These are phyloP conservation scores for Cladosporium sp. DNA, from an alignment of 2,329 filamentous ascomycete species.

Conservation along the genomic window DNA sequence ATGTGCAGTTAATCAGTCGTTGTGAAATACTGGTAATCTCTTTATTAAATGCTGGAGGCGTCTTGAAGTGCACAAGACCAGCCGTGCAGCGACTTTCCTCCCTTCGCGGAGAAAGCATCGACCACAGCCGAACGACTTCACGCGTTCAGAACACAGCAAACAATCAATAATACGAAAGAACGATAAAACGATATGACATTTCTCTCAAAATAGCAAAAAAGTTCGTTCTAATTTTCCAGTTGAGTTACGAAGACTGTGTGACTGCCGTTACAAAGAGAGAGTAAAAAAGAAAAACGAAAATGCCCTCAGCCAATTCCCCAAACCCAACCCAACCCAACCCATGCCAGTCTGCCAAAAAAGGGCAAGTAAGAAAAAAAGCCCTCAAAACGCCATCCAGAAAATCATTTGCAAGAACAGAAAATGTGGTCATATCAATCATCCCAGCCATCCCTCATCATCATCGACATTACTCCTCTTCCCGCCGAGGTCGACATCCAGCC, in stretches of 20 bases:
- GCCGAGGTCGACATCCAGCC: conserved; percentile 23
- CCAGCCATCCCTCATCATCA: conserved; percentile 30
- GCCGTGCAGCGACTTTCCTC: no score
- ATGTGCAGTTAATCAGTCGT: no score
- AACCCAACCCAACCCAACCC: neutral
- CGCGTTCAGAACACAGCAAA: no score
- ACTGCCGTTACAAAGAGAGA: conserved; percentile 6
- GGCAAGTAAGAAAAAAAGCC: neutral
- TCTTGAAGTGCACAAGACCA: no score
- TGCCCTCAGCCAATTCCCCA: neutral
- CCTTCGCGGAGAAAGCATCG: no score
- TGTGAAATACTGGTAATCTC: no score
- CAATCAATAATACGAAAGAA: no score
- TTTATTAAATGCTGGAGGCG: no score
- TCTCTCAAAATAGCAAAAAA: neutral
- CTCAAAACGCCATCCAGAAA: neutral
- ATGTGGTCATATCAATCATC: conserved; percentile 17
- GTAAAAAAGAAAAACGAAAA: conserved; percentile 3
- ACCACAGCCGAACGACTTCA: no score
- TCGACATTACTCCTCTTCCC: conserved; percentile 15
- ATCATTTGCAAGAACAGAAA: neutral
- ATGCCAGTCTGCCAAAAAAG: neutral
- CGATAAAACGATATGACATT: no score
- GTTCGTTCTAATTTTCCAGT: neutral
- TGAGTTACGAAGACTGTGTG: conserved; percentile 6